These are phyloP conservation scores for Asterochloris sp. DNA, from an alignment of 139 green algal species.

Conservation along the genomic window DNA sequence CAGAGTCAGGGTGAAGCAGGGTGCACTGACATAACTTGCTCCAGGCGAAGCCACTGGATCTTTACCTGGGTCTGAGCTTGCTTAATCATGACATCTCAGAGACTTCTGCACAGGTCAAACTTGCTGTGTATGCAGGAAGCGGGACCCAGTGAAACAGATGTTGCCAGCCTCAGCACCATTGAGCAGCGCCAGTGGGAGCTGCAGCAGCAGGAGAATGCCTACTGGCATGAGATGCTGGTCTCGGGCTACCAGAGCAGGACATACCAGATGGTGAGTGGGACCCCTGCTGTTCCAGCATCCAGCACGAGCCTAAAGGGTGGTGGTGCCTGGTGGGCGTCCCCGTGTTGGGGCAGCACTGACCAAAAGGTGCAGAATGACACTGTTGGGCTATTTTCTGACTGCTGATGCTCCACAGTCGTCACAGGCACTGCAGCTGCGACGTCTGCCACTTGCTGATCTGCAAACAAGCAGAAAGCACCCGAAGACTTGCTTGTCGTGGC, in stretches of 20 bases:
- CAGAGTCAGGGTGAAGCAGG: too few relatives aligned
- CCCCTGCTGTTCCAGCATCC: not conserved
- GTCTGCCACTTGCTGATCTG: not conserved
- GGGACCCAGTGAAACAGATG: slow-evolving; percentile 53
- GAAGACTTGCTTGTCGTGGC: too few relatives aligned
- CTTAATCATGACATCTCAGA: too few relatives aligned
- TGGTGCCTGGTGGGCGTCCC: too few relatives aligned
- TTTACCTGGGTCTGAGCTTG: too few relatives aligned
- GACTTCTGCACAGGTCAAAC: too few relatives aligned
- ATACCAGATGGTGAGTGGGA: slow-evolving; percentile 23
- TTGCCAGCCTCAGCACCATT: slow-evolving; percentile 60
- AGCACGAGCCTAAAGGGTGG: not conserved
- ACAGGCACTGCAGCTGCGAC: not conserved
- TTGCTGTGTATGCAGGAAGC: too few relatives aligned
- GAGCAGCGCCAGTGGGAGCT: slow-evolving; percentile 62
- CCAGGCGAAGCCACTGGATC: too few relatives aligned
- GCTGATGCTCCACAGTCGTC: not conserved
- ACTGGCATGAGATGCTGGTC: slow-evolving; percentile 60
- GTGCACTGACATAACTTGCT: too few relatives aligned
- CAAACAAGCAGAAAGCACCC: too few relatives aligned
- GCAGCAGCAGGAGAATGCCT: slow-evolving; percentile 64
- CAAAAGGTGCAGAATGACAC: not conserved
- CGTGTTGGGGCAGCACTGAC: not conserved
- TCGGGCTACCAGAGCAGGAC: slow-evolving; percentile 32
- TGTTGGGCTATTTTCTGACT: not conserved